Evolutionary conservation across 1,139 yeast species (phyloP), one percentile per base, ranked within the genome.

Genomic region (Saccharomyces pastorianus): DNA sequence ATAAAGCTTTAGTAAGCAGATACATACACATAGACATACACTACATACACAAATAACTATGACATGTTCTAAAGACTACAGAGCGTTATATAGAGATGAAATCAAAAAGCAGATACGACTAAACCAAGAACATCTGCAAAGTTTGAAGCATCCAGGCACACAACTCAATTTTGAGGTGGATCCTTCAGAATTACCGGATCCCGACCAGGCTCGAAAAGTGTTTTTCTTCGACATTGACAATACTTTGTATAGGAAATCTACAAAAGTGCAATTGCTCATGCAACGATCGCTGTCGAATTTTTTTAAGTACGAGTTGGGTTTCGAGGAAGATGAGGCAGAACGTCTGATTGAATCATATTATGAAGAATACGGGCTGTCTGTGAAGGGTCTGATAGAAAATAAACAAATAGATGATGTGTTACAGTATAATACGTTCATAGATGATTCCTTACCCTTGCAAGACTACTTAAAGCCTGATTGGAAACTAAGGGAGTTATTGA

Each of bases 221-320:
- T 87, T 93, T 71, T 89, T 82, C 69, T 93, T 91, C 64, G 99
- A 91, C 68, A 88, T 93, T 53, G 98, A 93, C 71, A 93, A 93
- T 70, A 88, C 96, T 63, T 77, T 93, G 52, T 93, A 93, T 71
- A 78, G 80, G 53, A 76, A 90, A 60, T 81, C 88, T 1, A 80
- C 88, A 44, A 76, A 77, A 65, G 87, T 93, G 61, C 95, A 86
- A 63, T 91, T 86, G 60, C 69, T 88, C 73, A 93, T 91, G 97
- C 95, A 86, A 65, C 82, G 79, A 31, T 84, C 84, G 60, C 93
- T 93, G 60, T 93, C 88, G 61, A 75, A 84, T 50, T 93, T 86
- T 71, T 89, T 93, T 73, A 85, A 83, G 60, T 76, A 77, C 54
- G 78, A 79, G 53, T 75, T 93, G 53, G 66, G 76, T 17, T 72